Conservation (phyloP, 768 basidiomycete genomes). For the Suillus spraguei region DNA sequence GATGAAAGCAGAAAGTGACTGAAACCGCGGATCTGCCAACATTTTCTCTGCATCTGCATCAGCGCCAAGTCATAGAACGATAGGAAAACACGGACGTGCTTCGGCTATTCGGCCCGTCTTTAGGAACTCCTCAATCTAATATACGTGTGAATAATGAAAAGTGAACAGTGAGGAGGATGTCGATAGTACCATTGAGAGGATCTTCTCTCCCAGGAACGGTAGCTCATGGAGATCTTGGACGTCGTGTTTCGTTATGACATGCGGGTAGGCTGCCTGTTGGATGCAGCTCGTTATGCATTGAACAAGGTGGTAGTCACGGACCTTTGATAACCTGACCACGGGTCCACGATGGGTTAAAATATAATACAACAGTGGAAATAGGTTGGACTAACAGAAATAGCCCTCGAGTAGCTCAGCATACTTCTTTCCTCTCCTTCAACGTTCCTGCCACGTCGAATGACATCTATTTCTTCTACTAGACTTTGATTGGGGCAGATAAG, state of each 20-base stretch:
- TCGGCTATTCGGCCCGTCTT: conserved; percentile 57
- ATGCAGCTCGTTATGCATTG: conserved; percentile 2
- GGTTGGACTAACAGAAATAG: conserved; percentile 59
- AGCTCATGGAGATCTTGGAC: conserved; percentile 42
- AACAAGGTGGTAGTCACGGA: conserved; percentile 17
- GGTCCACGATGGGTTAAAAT: conserved; percentile 9
- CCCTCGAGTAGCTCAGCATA: conserved; percentile 71
- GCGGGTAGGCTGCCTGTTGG: conserved; percentile 48
- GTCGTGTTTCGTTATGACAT: conserved; percentile 39
- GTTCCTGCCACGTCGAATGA: conserved; percentile 58
- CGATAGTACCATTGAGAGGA: conserved; percentile 47
- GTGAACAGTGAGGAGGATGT: background rate
- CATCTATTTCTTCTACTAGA: conserved; percentile 57
- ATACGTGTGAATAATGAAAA: conserved; percentile 1
- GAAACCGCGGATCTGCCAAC: conserved; percentile 52
- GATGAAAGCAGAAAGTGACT: conserved; percentile 57
- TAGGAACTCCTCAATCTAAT: conserved; percentile 66
- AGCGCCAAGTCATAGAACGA: background rate
- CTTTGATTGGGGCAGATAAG: conserved; percentile 70
- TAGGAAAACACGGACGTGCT: conserved; percentile 45
- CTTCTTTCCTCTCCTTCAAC: conserved; percentile 71
- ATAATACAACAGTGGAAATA: conserved; percentile 7
- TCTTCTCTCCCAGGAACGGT: conserved; percentile 54
- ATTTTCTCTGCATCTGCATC: conserved; percentile 44
- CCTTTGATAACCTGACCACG: conserved; percentile 52